Evolutionary conservation across 768 basidiomycete species (phyloP).

Genomic region (Galerina sulciceps): DNA sequence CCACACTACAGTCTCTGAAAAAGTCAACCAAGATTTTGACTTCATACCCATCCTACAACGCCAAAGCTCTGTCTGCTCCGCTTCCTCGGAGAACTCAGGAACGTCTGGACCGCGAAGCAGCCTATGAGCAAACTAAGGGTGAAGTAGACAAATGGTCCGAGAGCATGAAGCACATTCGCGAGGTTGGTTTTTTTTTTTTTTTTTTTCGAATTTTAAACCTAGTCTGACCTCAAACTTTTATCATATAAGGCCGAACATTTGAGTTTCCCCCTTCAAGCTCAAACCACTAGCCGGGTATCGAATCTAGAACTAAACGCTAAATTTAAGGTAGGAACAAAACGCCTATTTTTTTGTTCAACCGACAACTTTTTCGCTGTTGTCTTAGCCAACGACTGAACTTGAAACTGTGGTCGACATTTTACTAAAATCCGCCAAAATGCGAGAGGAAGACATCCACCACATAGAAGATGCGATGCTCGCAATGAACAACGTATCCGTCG

Average conservation of each 20-base stretch:
- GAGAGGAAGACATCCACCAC: constrained; percentile 76
- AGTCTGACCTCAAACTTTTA: constrained; percentile 4
- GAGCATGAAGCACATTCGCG: constrained; percentile 90
- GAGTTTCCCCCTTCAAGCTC: constrained; percentile 82
- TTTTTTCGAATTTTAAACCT: constrained; percentile 2
- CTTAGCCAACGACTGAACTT: constrained; percentile 83
- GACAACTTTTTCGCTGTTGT: no score
- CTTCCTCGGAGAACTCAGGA: constrained; percentile 88
- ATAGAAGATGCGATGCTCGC: constrained; percentile 76
- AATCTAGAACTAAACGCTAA: constrained; percentile 80
- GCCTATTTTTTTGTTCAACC: background rate
- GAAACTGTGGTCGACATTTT: constrained; percentile 86
- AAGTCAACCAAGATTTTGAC: constrained; percentile 70
- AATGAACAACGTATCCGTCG: constrained; percentile 80
- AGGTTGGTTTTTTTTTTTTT: constrained; percentile 64
- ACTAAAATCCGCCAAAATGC: constrained; percentile 79
- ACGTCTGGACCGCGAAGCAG: constrained; percentile 89
- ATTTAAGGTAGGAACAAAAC: constrained; percentile 69
- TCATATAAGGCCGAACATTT: constrained; percentile 75
- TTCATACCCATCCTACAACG: constrained; percentile 50
- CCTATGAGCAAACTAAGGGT: constrained; percentile 90
- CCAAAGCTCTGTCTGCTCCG: constrained; percentile 77
- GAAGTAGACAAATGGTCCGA: constrained; percentile 94
- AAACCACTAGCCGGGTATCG: constrained; percentile 57
- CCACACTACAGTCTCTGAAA: constrained; percentile 67